Evolutionary conservation across 1,284 basidiomycete species (phyloP), one percentile per base, ranked within the genome.

Genomic region (Papiliotrema flavescens): DNA sequence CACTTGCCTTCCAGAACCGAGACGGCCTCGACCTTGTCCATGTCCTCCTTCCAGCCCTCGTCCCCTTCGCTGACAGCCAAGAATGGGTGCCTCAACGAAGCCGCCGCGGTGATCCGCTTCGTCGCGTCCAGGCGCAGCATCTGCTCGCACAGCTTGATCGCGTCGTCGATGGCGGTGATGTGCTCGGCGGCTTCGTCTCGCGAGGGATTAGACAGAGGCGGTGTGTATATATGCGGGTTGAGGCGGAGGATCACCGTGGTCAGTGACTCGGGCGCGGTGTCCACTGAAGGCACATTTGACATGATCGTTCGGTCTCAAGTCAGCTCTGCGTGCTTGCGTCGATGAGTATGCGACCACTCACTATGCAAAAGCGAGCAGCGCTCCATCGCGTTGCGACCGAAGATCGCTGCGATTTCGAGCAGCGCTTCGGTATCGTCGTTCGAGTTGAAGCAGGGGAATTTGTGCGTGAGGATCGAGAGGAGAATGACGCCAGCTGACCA

Each of bases 401-500:
- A 86, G 47, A 99, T 86, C 13, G 85, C 80, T 5, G 90, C 88
- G 52, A 98, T 88, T 77, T 99, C 95, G 83, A 98, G 88, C 37
- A 98, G 79, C 5, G 95, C 95, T 73, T 98, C 95, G 32, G 87
- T 84, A 71, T 99, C 95, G 71, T 98, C 93, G 67, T 84, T 89
- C 24, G 94, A 91, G 69, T 94, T 90, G 78, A 98, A 95, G 22
- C 98, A 77, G 0, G 95, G 95, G 67, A 98, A 99, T 63, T 96
- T 95, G 56, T 85, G 84, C 0, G 88, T 88, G 23, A 99, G 80
- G 76, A 98, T 93, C 73, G 93, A 94, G 5, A 98, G 80, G 0
- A 99, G 77, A 51, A 98, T 96, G 69, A 89, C 87, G 1, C 95
- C 95, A 1, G 85, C 90, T 1, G 94, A 89, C 95, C 95, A 99